These are phyloP conservation scores for Eucalyptus curtisii DNA, from an alignment of 345 rosid genomes.

Conservation along the genomic window DNA sequence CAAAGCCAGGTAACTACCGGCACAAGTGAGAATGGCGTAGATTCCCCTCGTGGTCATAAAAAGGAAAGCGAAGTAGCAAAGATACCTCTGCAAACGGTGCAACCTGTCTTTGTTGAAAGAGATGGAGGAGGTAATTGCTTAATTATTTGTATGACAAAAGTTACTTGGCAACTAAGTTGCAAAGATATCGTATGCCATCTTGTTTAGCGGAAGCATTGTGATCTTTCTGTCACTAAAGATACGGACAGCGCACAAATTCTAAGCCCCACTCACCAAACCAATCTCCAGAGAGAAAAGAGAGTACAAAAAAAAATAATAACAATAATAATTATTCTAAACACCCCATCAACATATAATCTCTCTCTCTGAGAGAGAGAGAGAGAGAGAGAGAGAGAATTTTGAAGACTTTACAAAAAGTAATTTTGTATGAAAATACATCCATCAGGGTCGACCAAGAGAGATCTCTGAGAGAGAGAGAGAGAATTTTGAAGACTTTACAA, in stretches of 20 bases:
- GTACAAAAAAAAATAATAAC: too few relatives aligned
- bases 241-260: not conserved
- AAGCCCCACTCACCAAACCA: not conserved
- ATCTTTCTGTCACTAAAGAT: not conserved
- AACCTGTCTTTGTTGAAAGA: not conserved
- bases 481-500: not conserved
- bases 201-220: not conserved
- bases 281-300: not conserved
- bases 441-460: not conserved
- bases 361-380: not conserved
- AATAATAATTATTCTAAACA: not conserved
- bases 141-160: not conserved
- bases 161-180: not conserved
- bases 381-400: not conserved
- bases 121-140: not conserved
- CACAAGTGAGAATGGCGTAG: not conserved
- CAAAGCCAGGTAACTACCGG: not conserved
- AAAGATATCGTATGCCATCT: not conserved
- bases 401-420: not conserved
- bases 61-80: not conserved
- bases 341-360: not conserved
- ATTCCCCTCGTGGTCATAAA: not conserved
- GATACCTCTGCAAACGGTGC: not conserved
- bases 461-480: not conserved
- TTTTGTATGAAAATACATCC: not conserved